phyloP scores from a whole-genome alignment of 78 protist species.

The Polysphondylium violaceum region DNA sequence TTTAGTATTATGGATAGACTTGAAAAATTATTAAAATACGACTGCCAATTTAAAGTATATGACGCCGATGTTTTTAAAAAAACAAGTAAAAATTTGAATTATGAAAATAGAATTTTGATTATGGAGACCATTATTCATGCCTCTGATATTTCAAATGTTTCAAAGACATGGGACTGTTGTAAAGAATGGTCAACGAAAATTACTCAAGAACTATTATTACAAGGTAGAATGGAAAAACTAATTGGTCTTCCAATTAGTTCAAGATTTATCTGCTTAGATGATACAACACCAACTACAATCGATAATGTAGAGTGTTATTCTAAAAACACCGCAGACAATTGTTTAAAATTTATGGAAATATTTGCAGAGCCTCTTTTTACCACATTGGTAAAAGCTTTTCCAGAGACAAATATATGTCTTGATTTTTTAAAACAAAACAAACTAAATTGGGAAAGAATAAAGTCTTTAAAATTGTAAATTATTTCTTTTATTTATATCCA shows the following conservation, averaged over 20 bases:
- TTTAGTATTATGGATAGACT: background rate
- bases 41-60: background rate
- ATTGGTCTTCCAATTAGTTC: slow-evolving; percentile 47
- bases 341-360: slow-evolving; percentile 69
- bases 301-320: background rate
- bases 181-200: slow-evolving; percentile 42
- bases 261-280: slow-evolving; percentile 36
- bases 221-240: slow-evolving; percentile 60
- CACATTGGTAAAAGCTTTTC: slow-evolving; percentile 27
- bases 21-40: background rate
- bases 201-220: slow-evolving; percentile 31
- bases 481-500: no score
- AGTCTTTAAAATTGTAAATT: no score
- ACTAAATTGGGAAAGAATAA: slow-evolving; percentile 6
- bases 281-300: background rate
- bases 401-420: slow-evolving; percentile 13
- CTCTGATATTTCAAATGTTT: slow-evolving; percentile 77
- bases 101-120: slow-evolving; percentile 9
- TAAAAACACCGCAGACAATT: slow-evolving; percentile 7
- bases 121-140: slow-evolving; percentile 8
- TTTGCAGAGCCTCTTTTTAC: slow-evolving; percentile 41
- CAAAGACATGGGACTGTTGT: slow-evolving; percentile 28
- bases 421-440: slow-evolving; percentile 16
- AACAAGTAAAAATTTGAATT: no score
- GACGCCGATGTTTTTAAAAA: background rate